phyloP scores from a whole-genome alignment of 768 basidiomycete genomes.

The Podaxis carcinomalis region DNA sequence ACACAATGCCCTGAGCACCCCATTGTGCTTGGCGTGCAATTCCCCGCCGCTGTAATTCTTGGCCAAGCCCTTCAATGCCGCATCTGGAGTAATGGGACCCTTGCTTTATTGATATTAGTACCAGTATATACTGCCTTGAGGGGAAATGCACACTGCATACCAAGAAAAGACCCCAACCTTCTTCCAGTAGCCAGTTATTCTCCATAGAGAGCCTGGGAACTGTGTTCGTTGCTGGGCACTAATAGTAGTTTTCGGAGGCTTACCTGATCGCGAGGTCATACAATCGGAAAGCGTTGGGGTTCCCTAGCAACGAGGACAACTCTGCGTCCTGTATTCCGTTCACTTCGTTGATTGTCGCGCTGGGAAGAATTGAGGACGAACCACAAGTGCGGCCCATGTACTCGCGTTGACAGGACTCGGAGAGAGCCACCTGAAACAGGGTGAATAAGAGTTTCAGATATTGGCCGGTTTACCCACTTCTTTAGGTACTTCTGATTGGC shows the following conservation, averaged over 20 bases:
- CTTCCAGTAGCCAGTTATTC: conserved; percentile 69
- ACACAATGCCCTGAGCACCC: conserved; percentile 74
- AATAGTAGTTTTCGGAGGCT: conserved; percentile 14
- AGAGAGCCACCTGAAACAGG: conserved; percentile 53
- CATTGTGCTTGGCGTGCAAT: conserved; percentile 65
- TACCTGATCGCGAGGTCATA: conserved; percentile 70
- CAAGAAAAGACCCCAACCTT: conserved; percentile 65
- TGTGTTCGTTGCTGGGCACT: neutral
- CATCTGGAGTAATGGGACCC: conserved; percentile 64
- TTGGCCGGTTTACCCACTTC: conserved; percentile 30
- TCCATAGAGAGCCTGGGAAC: conserved; percentile 50
- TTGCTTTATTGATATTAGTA: conserved; percentile 39
- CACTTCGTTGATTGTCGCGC: neutral
- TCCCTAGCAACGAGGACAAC: conserved; percentile 52
- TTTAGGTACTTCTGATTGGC: conserved; percentile 59
- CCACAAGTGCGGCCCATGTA: conserved; percentile 67
- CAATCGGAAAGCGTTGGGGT: conserved; percentile 55
- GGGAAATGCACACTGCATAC: conserved; percentile 24
- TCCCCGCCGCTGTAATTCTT: conserved; percentile 62
- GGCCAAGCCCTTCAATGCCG: conserved; percentile 62
- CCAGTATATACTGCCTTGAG: neutral
- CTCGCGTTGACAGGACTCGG: conserved; percentile 66
- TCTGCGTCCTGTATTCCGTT: conserved; percentile 55
- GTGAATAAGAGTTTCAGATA: neutral
- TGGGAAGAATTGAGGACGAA: conserved; percentile 24